These are phyloP conservation scores for Phaeosphaeriaceae sp. DNA, from an alignment of 2,329 filamentous ascomycete genomes.

Conservation along the genomic window DNA sequence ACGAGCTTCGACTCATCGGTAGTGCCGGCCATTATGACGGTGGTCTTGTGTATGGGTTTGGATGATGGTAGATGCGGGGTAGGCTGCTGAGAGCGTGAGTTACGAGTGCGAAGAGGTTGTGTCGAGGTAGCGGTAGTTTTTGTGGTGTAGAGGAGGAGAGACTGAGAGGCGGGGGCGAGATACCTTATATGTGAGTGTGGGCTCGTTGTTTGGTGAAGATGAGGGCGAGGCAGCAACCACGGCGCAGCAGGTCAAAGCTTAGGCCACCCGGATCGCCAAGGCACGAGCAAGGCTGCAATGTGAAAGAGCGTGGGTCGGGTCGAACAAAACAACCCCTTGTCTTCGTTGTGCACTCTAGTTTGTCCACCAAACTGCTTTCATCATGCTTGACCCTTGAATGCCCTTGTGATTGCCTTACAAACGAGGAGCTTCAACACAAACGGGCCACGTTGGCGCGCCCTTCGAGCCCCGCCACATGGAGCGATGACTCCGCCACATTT, in stretches of 20 bases:
- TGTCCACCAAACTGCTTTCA: not conserved
- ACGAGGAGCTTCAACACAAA: not conserved
- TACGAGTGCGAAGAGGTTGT: slow-evolving; percentile 4
- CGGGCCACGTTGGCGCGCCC: not conserved
- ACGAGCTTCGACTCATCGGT: slow-evolving; percentile 36
- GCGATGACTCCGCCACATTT: slow-evolving; percentile 1
- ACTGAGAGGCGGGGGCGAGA: slow-evolving; percentile 3
- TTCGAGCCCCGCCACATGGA: not conserved
- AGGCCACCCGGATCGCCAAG: slow-evolving; percentile 1
- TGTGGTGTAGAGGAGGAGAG: slow-evolving; percentile 4
- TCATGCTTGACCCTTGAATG: not conserved
- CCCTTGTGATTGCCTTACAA: not conserved
- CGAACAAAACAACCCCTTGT: not conserved
- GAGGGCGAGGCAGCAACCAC: slow-evolving; percentile 16
- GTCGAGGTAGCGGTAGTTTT: slow-evolving; percentile 1
- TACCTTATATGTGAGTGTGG: slow-evolving; percentile 19
- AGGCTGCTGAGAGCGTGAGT: slow-evolving; percentile 17
- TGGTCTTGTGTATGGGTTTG: slow-evolving; percentile 2
- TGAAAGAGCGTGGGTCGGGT: slow-evolving; percentile 5
- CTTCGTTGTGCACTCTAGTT: not conserved
- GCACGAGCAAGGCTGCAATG: slow-evolving; percentile 30
- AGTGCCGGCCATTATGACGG: slow-evolving; percentile 33
- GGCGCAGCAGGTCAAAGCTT: not conserved
- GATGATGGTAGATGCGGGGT: slow-evolving; percentile 22
- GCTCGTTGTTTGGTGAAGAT: slow-evolving; percentile 10